These are phyloP conservation scores for Thermochaetoides thermophila DNA, from an alignment of 495 filamentous ascomycete species.

Conservation along the genomic window DNA sequence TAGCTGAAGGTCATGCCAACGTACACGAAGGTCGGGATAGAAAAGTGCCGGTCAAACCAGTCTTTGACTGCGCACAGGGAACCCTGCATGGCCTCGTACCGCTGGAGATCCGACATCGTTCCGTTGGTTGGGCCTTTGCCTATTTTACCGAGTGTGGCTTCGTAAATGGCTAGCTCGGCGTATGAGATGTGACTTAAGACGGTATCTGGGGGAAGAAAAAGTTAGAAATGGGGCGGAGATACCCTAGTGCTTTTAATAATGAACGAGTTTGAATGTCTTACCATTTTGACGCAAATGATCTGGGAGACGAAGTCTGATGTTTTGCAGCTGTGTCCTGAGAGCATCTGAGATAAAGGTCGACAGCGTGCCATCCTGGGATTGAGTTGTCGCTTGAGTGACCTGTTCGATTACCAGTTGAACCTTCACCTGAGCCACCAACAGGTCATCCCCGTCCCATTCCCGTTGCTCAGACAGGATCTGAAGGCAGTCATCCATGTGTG, in stretches of 20 bases:
- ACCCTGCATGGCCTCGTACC: constrained; percentile 17
- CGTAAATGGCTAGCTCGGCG: constrained; percentile 31
- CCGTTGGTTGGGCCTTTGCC: constrained; percentile 4
- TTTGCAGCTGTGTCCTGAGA: constrained; percentile 29
- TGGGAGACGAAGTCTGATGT: constrained; percentile 22
- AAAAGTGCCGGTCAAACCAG: constrained; percentile 17
- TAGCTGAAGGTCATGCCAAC: constrained; percentile 17
- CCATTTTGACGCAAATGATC: constrained; percentile 23
- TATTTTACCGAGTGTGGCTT: constrained; percentile 19
- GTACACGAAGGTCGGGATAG: constrained; percentile 14
- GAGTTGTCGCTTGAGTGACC: constrained; percentile 11
- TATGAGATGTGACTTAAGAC: constrained; percentile 23
- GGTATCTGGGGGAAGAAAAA: constrained; percentile 14
- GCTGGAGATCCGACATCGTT: constrained; percentile 13
- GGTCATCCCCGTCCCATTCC: constrained; percentile 35
- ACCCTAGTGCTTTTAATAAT: too few species aligned
- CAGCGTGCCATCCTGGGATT: constrained; percentile 21
- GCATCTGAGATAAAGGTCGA: constrained; percentile 29
- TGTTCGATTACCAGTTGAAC: constrained; percentile 21
- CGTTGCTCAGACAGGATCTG: constrained; percentile 25
- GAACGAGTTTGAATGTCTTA: too few species aligned
- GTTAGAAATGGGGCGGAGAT: neutral
- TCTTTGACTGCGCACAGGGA: constrained; percentile 10
- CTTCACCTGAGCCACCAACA: constrained; percentile 31
- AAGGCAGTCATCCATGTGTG: constrained; percentile 39